Conservation (phyloP, 2,329 filamentous ascomycete genomes). For the Colletotrichum costaricense region DNA sequence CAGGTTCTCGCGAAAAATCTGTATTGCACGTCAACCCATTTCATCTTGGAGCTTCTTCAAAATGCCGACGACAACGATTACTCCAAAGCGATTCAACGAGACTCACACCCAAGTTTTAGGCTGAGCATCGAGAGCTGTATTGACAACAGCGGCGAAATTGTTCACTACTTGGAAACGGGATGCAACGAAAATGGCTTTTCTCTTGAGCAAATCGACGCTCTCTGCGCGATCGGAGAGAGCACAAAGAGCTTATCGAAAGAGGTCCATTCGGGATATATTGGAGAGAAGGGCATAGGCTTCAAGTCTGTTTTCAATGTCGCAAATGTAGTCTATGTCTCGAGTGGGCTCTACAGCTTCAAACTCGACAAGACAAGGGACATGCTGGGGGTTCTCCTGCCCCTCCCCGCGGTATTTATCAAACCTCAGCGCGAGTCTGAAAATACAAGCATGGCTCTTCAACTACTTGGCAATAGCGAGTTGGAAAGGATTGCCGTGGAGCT, state of each 20-base stretch:
- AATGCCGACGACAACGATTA: constrained; percentile 53
- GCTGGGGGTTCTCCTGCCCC: constrained; percentile 49
- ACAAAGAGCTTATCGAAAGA: constrained; percentile 43
- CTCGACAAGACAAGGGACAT: constrained; percentile 40
- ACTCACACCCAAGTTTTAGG: too few species aligned
- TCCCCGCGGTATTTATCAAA: background rate
- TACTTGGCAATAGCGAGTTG: too few species aligned
- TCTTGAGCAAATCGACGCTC: constrained; percentile 45
- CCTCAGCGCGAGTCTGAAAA: too few species aligned
- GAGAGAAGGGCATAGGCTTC: constrained; percentile 53
- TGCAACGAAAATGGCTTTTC: constrained; percentile 50
- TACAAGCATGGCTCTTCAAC: too few species aligned
- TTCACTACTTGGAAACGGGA: constrained; percentile 14
- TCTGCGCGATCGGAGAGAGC: constrained; percentile 46
- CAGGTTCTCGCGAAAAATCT: constrained; percentile 42
- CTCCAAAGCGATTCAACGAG: too few species aligned
- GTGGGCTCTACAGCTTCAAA: constrained; percentile 44
- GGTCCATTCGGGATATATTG: constrained; percentile 41
- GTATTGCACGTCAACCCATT: constrained; percentile 48
- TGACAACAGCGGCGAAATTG: too few species aligned
- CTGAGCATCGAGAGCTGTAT: background rate
- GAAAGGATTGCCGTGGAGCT: background rate
- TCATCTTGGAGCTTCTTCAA: constrained; percentile 53
- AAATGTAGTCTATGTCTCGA: constrained; percentile 43
- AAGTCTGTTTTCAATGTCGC: constrained; percentile 50